Percentiles rank a stretch among this genome's conserved stretches.
Conservation (phyloP, 352 stramenopile genomes). For the Phytophthora cajani region DNA sequence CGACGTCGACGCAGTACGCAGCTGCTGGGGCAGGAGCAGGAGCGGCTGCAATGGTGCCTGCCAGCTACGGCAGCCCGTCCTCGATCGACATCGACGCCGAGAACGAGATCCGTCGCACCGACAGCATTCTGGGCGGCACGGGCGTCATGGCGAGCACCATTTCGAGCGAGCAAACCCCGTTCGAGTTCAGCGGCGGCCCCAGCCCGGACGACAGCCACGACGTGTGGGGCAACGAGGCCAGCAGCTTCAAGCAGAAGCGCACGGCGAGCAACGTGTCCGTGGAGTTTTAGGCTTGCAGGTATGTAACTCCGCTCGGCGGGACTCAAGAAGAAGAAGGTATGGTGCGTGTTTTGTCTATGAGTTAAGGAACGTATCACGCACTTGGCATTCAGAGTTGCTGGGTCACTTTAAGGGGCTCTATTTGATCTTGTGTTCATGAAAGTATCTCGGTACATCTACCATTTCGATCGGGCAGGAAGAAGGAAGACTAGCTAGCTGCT, state of each 20-base stretch:
- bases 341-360: conserved; percentile 33
- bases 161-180: conserved; percentile 31
- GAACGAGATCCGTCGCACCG: conserved; percentile 35
- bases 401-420: conserved; percentile 9
- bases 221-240: conserved; percentile 51
- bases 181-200: conserved; percentile 43
- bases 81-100: conserved; percentile 49
- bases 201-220: conserved; percentile 42
- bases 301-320: conserved; percentile 24
- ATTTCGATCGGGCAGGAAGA: conserved; percentile 15
- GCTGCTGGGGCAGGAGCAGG: background rate
- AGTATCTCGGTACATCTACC: conserved; percentile 14
- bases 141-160: conserved; percentile 29
- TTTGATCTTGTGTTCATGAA: conserved; percentile 10
- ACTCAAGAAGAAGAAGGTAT: conserved; percentile 1
- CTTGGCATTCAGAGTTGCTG: conserved; percentile 14
- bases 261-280: conserved; percentile 64
- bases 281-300: conserved; percentile 51
- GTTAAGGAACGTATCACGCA: conserved; percentile 20
- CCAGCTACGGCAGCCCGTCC: conserved; percentile 57
- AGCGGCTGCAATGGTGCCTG: conserved; percentile 19
- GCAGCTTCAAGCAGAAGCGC: conserved; percentile 50
- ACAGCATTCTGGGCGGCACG: conserved; percentile 52
- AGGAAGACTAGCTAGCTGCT: conserved; percentile 10
- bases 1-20: conserved; percentile 35